phyloP scores from a whole-genome alignment of 2,329 filamentous ascomycete genomes.

The Alternaria gansuensis region DNA sequence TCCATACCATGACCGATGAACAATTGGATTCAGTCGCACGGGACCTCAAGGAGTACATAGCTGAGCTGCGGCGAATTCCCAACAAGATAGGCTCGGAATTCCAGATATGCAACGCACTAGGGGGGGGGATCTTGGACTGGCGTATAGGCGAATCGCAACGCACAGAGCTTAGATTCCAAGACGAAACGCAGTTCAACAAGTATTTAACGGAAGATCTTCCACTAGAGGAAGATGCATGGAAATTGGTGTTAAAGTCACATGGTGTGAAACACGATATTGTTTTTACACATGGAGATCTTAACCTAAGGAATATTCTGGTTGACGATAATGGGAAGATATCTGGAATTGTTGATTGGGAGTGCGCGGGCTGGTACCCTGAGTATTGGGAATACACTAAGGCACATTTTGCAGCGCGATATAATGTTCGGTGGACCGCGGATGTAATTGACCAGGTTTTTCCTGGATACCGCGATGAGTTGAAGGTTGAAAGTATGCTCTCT shows the following conservation, averaged over 20 bases:
- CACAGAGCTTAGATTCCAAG: constrained; percentile 20
- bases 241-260: constrained; percentile 22
- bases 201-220: constrained; percentile 23
- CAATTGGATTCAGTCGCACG: constrained; percentile 20
- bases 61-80: constrained; percentile 27
- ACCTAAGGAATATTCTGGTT: constrained; percentile 34
- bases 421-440: constrained; percentile 29
- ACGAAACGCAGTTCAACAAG: constrained; percentile 24
- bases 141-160: constrained; percentile 26
- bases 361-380: constrained; percentile 38
- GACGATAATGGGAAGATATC: constrained; percentile 28
- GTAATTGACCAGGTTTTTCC: constrained; percentile 32
- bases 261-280: constrained; percentile 29
- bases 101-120: constrained; percentile 28
- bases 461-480: constrained; percentile 26
- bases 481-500: constrained; percentile 27
- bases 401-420: constrained; percentile 24
- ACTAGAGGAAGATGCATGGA: constrained; percentile 21
- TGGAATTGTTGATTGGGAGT: constrained; percentile 38
- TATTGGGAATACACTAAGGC: constrained; percentile 36
- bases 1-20: constrained; percentile 27
- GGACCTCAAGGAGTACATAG: constrained; percentile 24
- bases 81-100: constrained; percentile 22
- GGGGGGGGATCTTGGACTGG: constrained; percentile 30
- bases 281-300: constrained; percentile 36